Percentiles rank a stretch among this genome's conserved stretches.
Evolutionary conservation across 2,329 filamentous ascomycete genomes (phyloP).

Genomic region (Aspergillus tamarii): DNA sequence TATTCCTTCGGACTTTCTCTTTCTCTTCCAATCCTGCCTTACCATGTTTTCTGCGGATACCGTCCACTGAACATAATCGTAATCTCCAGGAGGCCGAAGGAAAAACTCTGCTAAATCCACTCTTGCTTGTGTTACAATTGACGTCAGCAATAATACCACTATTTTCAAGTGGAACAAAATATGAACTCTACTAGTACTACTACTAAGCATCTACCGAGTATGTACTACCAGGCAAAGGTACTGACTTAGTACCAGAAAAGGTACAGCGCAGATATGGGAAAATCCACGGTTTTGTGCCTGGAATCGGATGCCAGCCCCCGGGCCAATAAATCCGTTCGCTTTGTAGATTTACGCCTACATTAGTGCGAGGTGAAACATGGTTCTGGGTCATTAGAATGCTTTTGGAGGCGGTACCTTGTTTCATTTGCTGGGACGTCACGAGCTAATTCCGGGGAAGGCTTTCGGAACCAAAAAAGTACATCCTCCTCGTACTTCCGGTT

Average conservation of each 20-base stretch:
- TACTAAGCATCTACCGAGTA: neutral
- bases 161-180: neutral
- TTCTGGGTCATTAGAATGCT: neutral
- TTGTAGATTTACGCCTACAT: neutral
- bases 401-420: neutral
- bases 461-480: slow-evolving; percentile 8
- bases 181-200: neutral
- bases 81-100: neutral
- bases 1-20: neutral
- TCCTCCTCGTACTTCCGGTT: slow-evolving; percentile 1
- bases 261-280: neutral
- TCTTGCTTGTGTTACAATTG: neutral
- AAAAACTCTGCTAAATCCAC: neutral
- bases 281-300: slow-evolving; percentile 13
- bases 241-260: neutral
- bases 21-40: neutral
- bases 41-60: neutral
- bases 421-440: slow-evolving; percentile 4
- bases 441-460: slow-evolving; percentile 5
- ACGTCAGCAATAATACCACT: neutral
- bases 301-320: slow-evolving; percentile 15
- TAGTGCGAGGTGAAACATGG: slow-evolving; percentile 11
- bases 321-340: slow-evolving; percentile 13
- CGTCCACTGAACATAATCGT: neutral
- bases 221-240: neutral